Conservation (phyloP, 2,329 filamentous ascomycete genomes). For the Aspergillus flavus region DNA sequence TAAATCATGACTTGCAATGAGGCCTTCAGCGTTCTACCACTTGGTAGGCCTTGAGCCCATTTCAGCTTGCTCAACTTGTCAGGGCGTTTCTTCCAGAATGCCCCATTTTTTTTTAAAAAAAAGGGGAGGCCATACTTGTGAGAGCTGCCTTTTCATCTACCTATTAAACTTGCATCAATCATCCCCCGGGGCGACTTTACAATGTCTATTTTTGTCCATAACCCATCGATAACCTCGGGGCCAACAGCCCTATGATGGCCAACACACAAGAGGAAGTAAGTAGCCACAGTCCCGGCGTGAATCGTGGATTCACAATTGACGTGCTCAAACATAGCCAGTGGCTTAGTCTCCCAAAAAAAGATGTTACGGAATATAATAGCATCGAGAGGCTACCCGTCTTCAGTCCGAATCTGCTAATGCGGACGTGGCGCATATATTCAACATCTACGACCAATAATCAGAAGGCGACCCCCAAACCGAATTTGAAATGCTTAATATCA, state of each 20-base stretch:
- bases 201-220: not conserved
- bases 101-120: too few relatives aligned
- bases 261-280: slow-evolving; percentile 18
- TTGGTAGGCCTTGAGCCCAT: not conserved
- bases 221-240: not conserved
- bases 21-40: not conserved
- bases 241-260: not conserved
- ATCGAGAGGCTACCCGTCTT: slow-evolving; percentile 42
- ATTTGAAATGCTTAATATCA: slow-evolving; percentile 35
- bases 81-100: too few relatives aligned
- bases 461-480: not conserved
- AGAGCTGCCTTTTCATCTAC: not conserved
- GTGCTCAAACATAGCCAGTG: not conserved
- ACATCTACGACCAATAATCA: not conserved
- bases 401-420: slow-evolving; percentile 56
- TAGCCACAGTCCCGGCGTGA: not conserved
- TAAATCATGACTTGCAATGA: not conserved
- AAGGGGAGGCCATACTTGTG: too few relatives aligned
- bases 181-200: not conserved
- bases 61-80: not conserved
- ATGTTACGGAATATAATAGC: not conserved
- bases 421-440: slow-evolving; percentile 44
- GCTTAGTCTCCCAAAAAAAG: not conserved
- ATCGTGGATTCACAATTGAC: not conserved
- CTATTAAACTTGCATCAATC: not conserved